These are phyloP conservation scores for Epichloe aotearoae DNA, from an alignment of 2,329 filamentous ascomycete genomes.

Conservation along the genomic window DNA sequence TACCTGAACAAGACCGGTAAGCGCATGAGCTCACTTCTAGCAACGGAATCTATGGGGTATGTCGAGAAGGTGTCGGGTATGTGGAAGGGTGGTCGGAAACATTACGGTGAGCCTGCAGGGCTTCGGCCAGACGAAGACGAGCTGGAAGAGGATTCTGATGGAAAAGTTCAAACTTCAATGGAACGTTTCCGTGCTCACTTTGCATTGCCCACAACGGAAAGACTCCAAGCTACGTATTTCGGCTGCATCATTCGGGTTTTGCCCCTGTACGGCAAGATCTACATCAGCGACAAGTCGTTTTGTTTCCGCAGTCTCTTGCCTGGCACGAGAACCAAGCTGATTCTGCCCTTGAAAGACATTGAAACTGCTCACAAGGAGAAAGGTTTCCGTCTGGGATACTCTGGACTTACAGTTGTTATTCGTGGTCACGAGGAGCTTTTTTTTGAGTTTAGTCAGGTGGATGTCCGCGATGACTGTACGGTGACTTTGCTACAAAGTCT, in stretches of 20 bases:
- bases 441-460: slow-evolving; percentile 74
- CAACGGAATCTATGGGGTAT: slow-evolving; percentile 89
- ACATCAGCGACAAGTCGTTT: slow-evolving; percentile 75
- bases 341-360: slow-evolving; percentile 79
- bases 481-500: slow-evolving; percentile 67
- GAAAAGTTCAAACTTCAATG: slow-evolving; percentile 50
- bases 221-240: slow-evolving; percentile 79
- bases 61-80: slow-evolving; percentile 95
- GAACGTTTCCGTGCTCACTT: slow-evolving; percentile 86
- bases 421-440: slow-evolving; percentile 91
- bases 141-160: slow-evolving; percentile 44
- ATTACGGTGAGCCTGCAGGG: slow-evolving; percentile 57
- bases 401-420: slow-evolving; percentile 84
- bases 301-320: slow-evolving; percentile 89
- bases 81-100: slow-evolving; percentile 82
- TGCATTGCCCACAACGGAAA: slow-evolving; percentile 71
- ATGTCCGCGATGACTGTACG: slow-evolving; percentile 76
- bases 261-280: slow-evolving; percentile 91
- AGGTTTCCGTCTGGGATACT: slow-evolving; percentile 83
- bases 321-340: slow-evolving; percentile 82
- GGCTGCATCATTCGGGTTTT: slow-evolving; percentile 82
- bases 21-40: slow-evolving; percentile 68
- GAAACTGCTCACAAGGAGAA: slow-evolving; percentile 93
- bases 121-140: slow-evolving; percentile 42
- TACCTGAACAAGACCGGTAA: slow-evolving; percentile 70